Conservation (phyloP, 306 rosid genomes). For the Vigna mungo region DNA sequence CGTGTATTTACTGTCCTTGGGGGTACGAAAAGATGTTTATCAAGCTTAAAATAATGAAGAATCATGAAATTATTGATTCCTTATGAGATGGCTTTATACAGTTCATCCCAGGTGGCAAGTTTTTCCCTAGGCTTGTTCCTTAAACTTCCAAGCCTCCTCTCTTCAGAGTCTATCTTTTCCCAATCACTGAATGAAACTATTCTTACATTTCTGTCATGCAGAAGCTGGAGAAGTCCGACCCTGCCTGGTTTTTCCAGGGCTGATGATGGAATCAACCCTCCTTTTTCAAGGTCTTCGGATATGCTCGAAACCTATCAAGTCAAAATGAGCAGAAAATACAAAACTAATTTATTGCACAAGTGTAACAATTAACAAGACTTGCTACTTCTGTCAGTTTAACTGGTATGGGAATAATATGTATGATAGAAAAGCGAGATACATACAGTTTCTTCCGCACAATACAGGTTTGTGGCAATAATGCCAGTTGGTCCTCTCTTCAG, state of each 20-base stretch:
- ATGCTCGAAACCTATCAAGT: constrained; percentile 76
- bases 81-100: constrained; percentile 52
- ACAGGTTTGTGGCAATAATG: constrained; percentile 86
- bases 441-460: constrained; percentile 94
- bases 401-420: constrained; percentile 30
- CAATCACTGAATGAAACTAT: constrained; percentile 67
- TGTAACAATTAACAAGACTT: background rate
- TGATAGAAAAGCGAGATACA: constrained; percentile 42
- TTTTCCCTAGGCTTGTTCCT: constrained; percentile 79
- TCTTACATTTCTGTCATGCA: constrained; percentile 61
- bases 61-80: constrained; percentile 37
- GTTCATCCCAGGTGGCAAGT: constrained; percentile 71
- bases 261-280: constrained; percentile 49
- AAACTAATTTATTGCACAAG: background rate
- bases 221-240: constrained; percentile 73
- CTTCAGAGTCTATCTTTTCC: constrained; percentile 85
- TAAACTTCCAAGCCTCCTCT: constrained; percentile 68
- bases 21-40: constrained; percentile 17
- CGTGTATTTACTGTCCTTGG: constrained; percentile 12
- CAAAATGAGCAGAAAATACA: constrained; percentile 38
- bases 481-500: constrained; percentile 99
- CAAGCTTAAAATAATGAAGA: constrained; percentile 41
- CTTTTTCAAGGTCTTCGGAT: constrained; percentile 73
- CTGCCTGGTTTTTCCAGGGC: constrained; percentile 63
- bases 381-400: constrained; percentile 25